A percentile compares a stretch with the other conserved stretches of the same genome.
These are phyloP conservation scores for Naganishia randhawae DNA, from an alignment of 768 basidiomycete genomes.

Conservation along the genomic window DNA sequence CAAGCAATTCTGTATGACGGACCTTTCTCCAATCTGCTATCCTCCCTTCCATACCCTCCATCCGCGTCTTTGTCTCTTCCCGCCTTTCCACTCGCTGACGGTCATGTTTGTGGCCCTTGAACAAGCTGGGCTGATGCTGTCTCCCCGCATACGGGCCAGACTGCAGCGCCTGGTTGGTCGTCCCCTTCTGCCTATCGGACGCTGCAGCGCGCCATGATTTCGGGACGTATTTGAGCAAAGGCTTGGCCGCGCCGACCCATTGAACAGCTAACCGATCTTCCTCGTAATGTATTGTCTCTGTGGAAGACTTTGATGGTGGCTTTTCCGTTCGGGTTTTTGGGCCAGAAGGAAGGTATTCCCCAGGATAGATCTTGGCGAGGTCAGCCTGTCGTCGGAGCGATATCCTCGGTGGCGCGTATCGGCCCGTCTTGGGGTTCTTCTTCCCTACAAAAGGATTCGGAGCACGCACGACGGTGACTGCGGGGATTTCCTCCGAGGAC, in stretches of 20 bases:
- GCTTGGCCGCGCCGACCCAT: constrained; percentile 33
- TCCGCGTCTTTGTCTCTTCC: constrained; percentile 37
- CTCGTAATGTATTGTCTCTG: constrained; percentile 26
- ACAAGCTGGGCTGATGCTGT: constrained; percentile 31
- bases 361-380: constrained; percentile 30
- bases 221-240: neutral
- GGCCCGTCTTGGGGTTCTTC: constrained; percentile 24
- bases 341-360: constrained; percentile 24
- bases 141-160: constrained; percentile 34
- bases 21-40: constrained; percentile 45
- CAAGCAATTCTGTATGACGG: constrained; percentile 17
- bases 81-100: constrained; percentile 34
- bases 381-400: constrained; percentile 40
- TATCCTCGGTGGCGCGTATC: constrained; percentile 28
- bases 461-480: constrained; percentile 19
- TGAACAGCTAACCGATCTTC: constrained; percentile 27
- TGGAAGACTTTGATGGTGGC: neutral
- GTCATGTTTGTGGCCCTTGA: constrained; percentile 47
- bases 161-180: neutral
- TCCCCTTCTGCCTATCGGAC: no score
- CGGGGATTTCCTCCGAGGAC: neutral
- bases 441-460: constrained; percentile 37
- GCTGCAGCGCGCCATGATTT: neutral
- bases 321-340: neutral
- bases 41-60: constrained; percentile 45